Evolutionary conservation across 768 basidiomycete species (phyloP).

Genomic region (Boletales sp.): DNA sequence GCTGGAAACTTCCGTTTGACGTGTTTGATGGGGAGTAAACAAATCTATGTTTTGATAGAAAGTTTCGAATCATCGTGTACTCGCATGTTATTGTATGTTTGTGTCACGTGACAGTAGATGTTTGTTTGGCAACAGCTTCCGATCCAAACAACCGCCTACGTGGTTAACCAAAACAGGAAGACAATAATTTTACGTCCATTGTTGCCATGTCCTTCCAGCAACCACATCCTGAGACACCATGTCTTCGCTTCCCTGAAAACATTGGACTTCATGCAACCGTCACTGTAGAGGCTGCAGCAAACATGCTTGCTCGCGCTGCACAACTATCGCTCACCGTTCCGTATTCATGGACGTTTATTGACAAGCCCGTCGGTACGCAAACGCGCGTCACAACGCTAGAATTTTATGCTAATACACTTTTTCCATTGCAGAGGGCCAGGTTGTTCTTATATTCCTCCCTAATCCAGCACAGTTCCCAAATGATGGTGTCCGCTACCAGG

Average conservation of each 20-base stretch:
- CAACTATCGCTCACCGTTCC: conserved; percentile 54
- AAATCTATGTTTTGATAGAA: neutral
- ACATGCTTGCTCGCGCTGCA: conserved; percentile 59
- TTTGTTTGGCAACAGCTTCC: conserved; percentile 27
- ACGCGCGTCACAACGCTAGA: neutral
- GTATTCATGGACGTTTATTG: conserved; percentile 71
- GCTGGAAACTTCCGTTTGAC: conserved; percentile 59
- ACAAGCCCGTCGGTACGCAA: conserved; percentile 66
- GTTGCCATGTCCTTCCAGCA: conserved; percentile 36
- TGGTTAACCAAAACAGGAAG: conserved; percentile 12
- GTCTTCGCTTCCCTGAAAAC: conserved; percentile 68
- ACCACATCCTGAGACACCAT: conserved; percentile 57
- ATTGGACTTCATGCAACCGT: conserved; percentile 55
- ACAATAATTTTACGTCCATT: neutral
- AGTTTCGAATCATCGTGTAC: too few species aligned
- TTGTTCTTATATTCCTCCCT: conserved; percentile 64
- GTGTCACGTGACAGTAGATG: conserved; percentile 5
- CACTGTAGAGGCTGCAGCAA: conserved; percentile 52
- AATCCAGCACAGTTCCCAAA: conserved; percentile 58
- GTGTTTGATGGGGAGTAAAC: conserved; percentile 50
- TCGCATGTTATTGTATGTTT: neutral
- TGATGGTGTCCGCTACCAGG: conserved; percentile 77
- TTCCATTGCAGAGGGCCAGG: conserved; percentile 52
- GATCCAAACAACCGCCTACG: conserved; percentile 28
- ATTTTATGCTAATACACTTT: neutral